Base-by-base conservation (phyloP, 164 flowering plant genomes). In the Paratinospora sagittata region DNA sequence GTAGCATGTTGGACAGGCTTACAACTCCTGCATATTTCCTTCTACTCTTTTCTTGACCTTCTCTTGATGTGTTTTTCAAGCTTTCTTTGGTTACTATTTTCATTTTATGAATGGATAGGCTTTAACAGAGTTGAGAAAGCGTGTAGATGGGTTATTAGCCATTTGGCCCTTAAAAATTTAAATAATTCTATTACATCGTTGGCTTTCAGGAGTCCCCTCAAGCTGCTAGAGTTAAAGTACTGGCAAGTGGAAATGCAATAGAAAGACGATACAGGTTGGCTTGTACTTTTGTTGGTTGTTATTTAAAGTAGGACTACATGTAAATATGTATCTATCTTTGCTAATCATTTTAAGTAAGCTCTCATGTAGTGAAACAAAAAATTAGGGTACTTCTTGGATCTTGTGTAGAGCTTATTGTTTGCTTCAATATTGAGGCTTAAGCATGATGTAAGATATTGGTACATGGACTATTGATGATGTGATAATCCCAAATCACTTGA, bases 161-260 rank as follows among this genome's bases (percentile, higher is more conserved):
- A 5, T 26, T 52, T 5, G n/a, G 5, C 27, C 17, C 30, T 23
- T 55, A 36, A 66, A n/a, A 68, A 58, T 37, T 63, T 30, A 27
- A 34, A 23, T n/a, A 30, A 52, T 47, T 68, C 49, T 41, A 19
- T 62, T 72, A 16, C 33, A 62, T 43, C 9, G 43, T 74, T 45
- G n/a, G 39, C 63, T 37, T 86, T 72, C 63, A 94, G 98, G 97
- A 90, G 77, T 88, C 98, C 72, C 98, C 98, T 81, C 97, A 94
- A 81, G 87, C 95, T 73, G 98, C 97, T 45, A 88, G 98, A 82
- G 98, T 94, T 34, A 94, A 94, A 85, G 98, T 94, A 34, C 78
- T 94, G 78, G 93, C 98, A 0, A 94, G 97, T 81, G 98, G 98
- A 62, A 92, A 94, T 81, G 82, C 97, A 55, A 94, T 92, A 27